Conservation (phyloP, 805 yeast species). For the Metschnikowia rubicola region DNA sequence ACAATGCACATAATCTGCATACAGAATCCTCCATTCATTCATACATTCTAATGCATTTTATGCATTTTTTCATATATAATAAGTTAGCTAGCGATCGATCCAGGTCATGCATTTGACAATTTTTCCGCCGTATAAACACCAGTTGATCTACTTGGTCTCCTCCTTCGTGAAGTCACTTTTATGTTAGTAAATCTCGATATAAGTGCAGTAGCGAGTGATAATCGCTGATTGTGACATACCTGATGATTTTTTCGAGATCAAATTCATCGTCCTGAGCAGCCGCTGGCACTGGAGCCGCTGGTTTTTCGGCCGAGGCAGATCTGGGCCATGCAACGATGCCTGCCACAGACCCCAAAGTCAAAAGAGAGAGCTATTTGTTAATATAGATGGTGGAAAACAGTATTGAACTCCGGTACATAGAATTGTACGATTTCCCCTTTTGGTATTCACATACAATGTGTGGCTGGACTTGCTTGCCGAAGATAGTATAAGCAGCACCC, state of each 20-base stretch:
- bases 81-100: too few species aligned
- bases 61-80: too few species aligned
- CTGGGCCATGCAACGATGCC: conserved; percentile 40
- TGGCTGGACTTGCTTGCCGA: conserved; percentile 45
- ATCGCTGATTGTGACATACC: conserved; percentile 27
- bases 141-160: conserved; percentile 30
- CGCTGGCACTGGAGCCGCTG: conserved; percentile 22
- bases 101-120: background rate
- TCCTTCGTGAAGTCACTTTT: conserved; percentile 41
- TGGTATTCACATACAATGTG: conserved; percentile 35
- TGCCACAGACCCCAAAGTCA: conserved; percentile 39
- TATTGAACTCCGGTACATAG: background rate
- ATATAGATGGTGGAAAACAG: conserved; percentile 5
- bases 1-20: too few species aligned
- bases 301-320: conserved; percentile 14
- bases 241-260: conserved; percentile 41
- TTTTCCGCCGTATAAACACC: background rate
- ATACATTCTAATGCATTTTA: too few species aligned
- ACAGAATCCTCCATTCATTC: too few species aligned
- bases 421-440: background rate
- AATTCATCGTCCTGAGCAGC: conserved; percentile 38
- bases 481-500: conserved; percentile 42
- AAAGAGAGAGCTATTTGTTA: conserved; percentile 35
- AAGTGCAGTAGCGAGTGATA: background rate
- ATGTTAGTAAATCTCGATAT: background rate